Base-by-base conservation (phyloP, 495 filamentous ascomycete species). In the Glonium stellatum region DNA sequence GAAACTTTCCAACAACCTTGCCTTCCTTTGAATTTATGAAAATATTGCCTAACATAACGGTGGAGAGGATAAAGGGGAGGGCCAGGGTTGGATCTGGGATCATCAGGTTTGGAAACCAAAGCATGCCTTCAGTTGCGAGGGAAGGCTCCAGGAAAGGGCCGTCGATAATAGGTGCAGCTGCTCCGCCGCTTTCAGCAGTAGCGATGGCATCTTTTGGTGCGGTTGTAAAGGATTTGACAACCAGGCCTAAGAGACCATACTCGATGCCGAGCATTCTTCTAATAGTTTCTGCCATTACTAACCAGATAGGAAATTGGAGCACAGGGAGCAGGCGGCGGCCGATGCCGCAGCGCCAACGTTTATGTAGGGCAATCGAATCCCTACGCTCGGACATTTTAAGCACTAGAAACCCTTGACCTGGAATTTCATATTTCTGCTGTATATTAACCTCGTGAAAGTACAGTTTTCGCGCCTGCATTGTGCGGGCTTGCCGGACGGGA, bases 31-130 rank as follows among this genome's bases (percentile, higher is more conserved):
- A 27, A 11, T 22, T 22, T 25, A 15, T 22, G 39, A 18, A 67
- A 19, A 67, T 36, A 36, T 63, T 67, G n/a, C 41, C 34, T 13
- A 67, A 57, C 60, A 63, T 67, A 35, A 67, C n/a, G 5, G 15
- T 56, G 5, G 64, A 67, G 10, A 60, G 51, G 18, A 61, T 37
- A 37, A 60, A 63, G 1, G 64, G 60, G 0, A 97, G 78, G 21
- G 83, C 62, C n/a, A 83, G 76, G 23, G 80, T 79, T 1, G 88
- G 80, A 68, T 97, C 92, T 22, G 86, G 75, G 5, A 74, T 76
- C 13, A 85, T 76, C 5, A 97, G 81, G 71, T 96, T 80, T 4
- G 81, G 78, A 69, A 93, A 92, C 90, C 90, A 97, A 6, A 90
- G 76, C 3, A 81, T 81, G 11, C 92, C 92, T 62, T 89, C 92